Percentiles rank a stretch among this genome's conserved stretches.
Conservation (phyloP, 768 basidiomycete species). For the Rossbeevera mucosa region DNA sequence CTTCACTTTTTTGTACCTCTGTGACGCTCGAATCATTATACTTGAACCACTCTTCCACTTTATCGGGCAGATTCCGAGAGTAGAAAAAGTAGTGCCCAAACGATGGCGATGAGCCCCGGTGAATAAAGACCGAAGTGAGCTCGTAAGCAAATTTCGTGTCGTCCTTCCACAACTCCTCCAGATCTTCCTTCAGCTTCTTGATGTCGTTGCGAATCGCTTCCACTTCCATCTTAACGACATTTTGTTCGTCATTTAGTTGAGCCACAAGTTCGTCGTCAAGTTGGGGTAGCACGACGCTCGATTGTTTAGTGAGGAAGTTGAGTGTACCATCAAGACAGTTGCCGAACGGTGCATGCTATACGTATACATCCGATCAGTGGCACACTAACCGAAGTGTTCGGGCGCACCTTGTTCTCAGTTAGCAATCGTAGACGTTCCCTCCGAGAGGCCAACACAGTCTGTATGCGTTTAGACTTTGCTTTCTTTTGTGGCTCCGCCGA, state of each 20-base stretch:
- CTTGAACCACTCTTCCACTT: slow-evolving; percentile 89
- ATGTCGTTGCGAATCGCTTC: slow-evolving; percentile 48
- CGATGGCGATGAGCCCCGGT: slow-evolving; percentile 81
- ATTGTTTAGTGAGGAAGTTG: slow-evolving; percentile 54
- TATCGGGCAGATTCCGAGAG: slow-evolving; percentile 76
- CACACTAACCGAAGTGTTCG: background rate
- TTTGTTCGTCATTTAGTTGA: slow-evolving; percentile 52
- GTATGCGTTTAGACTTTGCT: slow-evolving; percentile 63
- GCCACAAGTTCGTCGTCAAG: slow-evolving; percentile 56
- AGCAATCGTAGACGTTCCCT: slow-evolving; percentile 67
- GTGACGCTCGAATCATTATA: slow-evolving; percentile 91
- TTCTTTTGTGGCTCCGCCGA: slow-evolving; percentile 68
- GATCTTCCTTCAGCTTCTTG: slow-evolving; percentile 53
- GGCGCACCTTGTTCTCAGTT: slow-evolving; percentile 64
- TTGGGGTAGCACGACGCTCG: slow-evolving; percentile 41
- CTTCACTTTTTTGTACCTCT: slow-evolving; percentile 72
- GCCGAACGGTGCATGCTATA: slow-evolving; percentile 58
- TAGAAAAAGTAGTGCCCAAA: slow-evolving; percentile 98
- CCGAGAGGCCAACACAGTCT: slow-evolving; percentile 55
- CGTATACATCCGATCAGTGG: slow-evolving; percentile 22
- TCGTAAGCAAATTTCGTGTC: slow-evolving; percentile 72
- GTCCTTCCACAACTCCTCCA: slow-evolving; percentile 74
- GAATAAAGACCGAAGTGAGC: slow-evolving; percentile 91
- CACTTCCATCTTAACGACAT: slow-evolving; percentile 50
- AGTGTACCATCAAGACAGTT: slow-evolving; percentile 51